Evolutionary conservation across 305 asterid species (phyloP).

Genomic region (Solanum hybrid): DNA sequence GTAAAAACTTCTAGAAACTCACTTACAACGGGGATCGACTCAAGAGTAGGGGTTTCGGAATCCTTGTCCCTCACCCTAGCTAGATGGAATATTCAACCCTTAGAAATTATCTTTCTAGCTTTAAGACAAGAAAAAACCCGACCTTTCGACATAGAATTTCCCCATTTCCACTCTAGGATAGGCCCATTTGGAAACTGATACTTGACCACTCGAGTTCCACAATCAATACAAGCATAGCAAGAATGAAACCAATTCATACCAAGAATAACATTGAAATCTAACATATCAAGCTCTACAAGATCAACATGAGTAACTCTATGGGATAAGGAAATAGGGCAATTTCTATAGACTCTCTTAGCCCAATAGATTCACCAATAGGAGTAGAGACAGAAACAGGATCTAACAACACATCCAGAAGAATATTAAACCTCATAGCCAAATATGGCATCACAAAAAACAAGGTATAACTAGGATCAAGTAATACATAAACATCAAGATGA

Average conservation of each 20-base stretch:
- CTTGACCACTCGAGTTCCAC: neutral
- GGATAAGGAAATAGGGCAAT: neutral
- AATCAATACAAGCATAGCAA: neutral
- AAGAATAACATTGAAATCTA: neutral
- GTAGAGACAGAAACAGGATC: neutral
- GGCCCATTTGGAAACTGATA: neutral
- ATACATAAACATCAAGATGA: neutral
- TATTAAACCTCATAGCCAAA: neutral
- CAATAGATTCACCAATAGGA: neutral
- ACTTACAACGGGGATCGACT: neutral
- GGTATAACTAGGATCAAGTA: neutral
- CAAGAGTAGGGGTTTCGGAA: neutral
- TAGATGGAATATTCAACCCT: neutral
- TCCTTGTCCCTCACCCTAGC: neutral
- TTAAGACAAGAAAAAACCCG: neutral
- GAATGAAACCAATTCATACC: neutral
- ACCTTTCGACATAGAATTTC: neutral
- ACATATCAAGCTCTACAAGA: neutral
- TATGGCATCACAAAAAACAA: no score
- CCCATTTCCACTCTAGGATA: neutral
- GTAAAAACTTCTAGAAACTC: neutral
- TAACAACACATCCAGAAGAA: neutral
- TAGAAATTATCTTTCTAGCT: neutral
- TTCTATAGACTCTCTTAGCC: neutral
- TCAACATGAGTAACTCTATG: neutral